Evolutionary conservation across 345 rosid genomes (phyloP).

Genomic region (Arabis alpina): DNA sequence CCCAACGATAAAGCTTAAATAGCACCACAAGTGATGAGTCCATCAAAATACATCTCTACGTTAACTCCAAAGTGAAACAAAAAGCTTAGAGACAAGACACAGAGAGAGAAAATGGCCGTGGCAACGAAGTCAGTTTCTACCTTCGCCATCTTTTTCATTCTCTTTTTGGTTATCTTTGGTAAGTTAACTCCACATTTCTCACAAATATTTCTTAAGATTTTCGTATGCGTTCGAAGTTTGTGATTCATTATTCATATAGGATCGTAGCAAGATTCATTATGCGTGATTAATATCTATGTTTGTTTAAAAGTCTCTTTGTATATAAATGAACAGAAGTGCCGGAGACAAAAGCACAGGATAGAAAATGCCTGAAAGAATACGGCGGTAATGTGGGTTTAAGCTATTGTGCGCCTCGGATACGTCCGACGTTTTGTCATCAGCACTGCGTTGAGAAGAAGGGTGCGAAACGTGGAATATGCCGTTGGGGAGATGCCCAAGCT

Average conservation of each 20-base stretch:
- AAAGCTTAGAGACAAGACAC: neutral
- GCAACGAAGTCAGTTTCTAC: no score
- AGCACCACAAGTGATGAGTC: neutral
- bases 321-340: conserved; percentile 24
- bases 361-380: conserved; percentile 31
- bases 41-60: neutral
- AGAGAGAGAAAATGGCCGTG: neutral
- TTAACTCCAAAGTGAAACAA: conserved; percentile 16
- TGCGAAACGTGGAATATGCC: conserved; percentile 32
- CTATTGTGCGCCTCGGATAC: conserved; percentile 37
- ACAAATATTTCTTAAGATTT: no score
- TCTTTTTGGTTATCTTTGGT: no score
- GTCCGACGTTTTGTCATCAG: conserved; percentile 17
- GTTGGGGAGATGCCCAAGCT: neutral
- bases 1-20: neutral
- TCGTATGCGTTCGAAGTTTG: neutral
- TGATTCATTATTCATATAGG: no score
- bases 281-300: no score
- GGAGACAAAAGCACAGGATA: conserved; percentile 32
- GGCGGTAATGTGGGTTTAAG: conserved; percentile 36
- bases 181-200: no score
- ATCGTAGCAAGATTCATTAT: no score
- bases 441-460: conserved; percentile 27
- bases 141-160: no score
- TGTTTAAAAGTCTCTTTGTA: neutral